phyloP scores from a whole-genome alignment of 371 early-diverging fungal species.

The Rhizopus delemar region DNA sequence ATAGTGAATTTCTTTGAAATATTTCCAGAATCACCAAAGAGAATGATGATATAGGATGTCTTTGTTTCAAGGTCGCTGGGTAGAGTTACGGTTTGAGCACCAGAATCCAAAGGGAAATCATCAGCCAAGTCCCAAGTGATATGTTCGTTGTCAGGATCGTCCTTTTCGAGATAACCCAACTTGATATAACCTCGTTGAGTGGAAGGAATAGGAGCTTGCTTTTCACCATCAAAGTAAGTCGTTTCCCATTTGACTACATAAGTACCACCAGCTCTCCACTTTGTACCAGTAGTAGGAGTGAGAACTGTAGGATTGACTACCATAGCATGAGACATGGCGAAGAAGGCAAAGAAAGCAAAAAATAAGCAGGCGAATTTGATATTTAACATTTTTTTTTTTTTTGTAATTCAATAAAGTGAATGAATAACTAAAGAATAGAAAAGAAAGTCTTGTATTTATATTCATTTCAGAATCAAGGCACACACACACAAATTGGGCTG shows the following conservation, averaged over 20 bases:
- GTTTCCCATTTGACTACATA: conserved; percentile 30
- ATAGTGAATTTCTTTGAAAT: conserved; percentile 47
- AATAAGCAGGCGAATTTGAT: conserved; percentile 4
- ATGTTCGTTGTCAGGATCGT: conserved; percentile 35
- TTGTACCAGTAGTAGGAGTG: conserved; percentile 21
- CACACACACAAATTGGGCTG: not conserved
- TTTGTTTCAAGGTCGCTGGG: conserved; percentile 38
- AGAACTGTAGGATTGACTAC: conserved; percentile 29
- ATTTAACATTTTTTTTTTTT: conserved; percentile 22
- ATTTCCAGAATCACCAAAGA: conserved; percentile 53
- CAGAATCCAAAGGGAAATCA: conserved; percentile 35
- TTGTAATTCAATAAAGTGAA: not conserved
- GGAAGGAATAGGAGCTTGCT: conserved; percentile 27
- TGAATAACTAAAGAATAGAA: not conserved
- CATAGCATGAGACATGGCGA: conserved; percentile 17
- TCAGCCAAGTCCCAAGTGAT: conserved; percentile 35
- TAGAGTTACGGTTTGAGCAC: conserved; percentile 31
- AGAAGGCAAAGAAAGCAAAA: conserved; percentile 20
- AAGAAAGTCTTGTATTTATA: not conserved
- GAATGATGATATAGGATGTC: conserved; percentile 39
- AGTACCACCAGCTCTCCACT: conserved; percentile 32
- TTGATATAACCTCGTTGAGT: conserved; percentile 30
- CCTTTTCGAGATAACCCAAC: conserved; percentile 40
- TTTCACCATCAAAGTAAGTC: conserved; percentile 18
- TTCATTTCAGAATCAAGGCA: not conserved